phyloP scores from a whole-genome alignment of 306 rosid genomes.

The Neltuma alba region DNA sequence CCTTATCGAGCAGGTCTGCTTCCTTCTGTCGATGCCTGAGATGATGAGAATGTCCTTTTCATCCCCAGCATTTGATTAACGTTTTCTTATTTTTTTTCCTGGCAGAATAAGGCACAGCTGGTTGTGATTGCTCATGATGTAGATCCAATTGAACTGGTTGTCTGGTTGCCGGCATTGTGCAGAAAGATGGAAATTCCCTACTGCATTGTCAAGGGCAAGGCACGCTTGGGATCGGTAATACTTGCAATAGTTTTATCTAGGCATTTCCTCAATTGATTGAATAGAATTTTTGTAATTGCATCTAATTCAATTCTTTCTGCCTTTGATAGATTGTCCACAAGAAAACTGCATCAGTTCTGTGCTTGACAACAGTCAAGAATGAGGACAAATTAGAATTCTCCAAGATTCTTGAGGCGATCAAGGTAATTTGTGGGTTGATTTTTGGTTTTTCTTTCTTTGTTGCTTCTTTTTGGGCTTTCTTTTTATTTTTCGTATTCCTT shows the following conservation, averaged over 20 bases:
- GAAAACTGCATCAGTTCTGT: constrained; percentile 73
- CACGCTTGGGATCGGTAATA: constrained; percentile 70
- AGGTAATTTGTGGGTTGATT: constrained; percentile 23
- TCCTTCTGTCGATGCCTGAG: neutral
- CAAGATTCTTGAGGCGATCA: constrained; percentile 39
- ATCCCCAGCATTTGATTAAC: neutral
- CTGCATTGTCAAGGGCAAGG: constrained; percentile 50
- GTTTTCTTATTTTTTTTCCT: neutral
- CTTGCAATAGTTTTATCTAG: neutral
- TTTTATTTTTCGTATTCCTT: neutral
- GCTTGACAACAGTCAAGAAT: constrained; percentile 78
- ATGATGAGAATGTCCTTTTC: neutral
- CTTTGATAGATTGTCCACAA: constrained; percentile 63
- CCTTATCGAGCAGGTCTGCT: constrained; percentile 27
- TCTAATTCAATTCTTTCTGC: neutral
- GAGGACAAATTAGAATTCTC: constrained; percentile 81
- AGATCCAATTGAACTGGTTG: neutral
- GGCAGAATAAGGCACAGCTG: constrained; percentile 70
- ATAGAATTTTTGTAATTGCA: neutral
- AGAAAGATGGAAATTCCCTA: constrained; percentile 2
- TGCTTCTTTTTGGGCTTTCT: neutral
- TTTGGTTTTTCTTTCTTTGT: neutral
- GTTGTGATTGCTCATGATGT: constrained; percentile 1
- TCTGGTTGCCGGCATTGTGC: neutral
- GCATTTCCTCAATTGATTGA: neutral